phyloP scores from a whole-genome alignment of 352 stramenopile species.

The Phytophthora tubulina region DNA sequence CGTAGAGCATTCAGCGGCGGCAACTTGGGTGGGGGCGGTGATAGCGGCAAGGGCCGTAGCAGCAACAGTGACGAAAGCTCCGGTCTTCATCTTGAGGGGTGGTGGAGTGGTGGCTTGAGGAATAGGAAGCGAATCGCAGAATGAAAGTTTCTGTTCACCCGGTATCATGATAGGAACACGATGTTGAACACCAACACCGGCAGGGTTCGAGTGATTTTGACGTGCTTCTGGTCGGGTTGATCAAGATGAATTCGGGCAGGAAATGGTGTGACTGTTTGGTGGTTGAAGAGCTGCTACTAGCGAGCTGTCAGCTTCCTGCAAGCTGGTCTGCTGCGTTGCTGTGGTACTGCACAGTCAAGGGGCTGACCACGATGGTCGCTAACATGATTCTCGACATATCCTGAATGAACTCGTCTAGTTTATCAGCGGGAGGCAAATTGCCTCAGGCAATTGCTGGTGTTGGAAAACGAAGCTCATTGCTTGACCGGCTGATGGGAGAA shows the following conservation, averaged over 20 bases:
- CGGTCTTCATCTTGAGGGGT: conserved; percentile 28
- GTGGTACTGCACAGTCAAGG: conserved; percentile 10
- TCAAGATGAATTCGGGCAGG: background rate
- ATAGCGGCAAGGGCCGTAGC: conserved; percentile 15
- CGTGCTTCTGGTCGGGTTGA: conserved; percentile 22
- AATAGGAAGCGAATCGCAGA: conserved; percentile 24
- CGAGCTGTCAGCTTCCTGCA: background rate
- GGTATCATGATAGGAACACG: too few relatives aligned
- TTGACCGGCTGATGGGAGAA: conserved; percentile 10
- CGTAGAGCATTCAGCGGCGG: conserved; percentile 29
- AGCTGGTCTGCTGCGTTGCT: conserved; percentile 23
- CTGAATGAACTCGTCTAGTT: conserved; percentile 5
- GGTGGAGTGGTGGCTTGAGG: conserved; percentile 16
- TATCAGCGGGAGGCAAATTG: background rate
- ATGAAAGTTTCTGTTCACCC: conserved; percentile 7
- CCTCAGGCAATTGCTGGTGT: background rate
- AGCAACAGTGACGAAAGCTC: conserved; percentile 23
- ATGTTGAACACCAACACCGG: conserved; percentile 1
- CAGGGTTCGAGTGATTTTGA: conserved; percentile 12
- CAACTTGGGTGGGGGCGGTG: conserved; percentile 19
- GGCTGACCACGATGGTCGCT: conserved; percentile 20
- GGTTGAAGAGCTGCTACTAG: background rate
- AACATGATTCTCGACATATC: conserved; percentile 26
- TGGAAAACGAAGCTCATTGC: background rate
- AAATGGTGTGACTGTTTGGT: background rate